These are phyloP conservation scores for Aspergillus clavatus DNA, from an alignment of 2,329 filamentous ascomycete species.

Conservation along the genomic window DNA sequence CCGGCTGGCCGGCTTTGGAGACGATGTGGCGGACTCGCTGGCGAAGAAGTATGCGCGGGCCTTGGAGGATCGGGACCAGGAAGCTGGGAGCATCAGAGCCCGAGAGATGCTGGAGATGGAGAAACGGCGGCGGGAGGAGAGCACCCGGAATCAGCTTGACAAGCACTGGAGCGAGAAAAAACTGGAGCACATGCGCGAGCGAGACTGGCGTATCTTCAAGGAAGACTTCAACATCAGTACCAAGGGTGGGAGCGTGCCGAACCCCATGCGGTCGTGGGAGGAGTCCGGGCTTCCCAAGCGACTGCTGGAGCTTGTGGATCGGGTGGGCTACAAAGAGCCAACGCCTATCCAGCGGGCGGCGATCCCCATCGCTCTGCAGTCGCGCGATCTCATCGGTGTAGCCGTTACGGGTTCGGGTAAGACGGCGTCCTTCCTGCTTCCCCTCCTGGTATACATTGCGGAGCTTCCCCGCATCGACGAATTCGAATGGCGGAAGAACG, in stretches of 20 bases:
- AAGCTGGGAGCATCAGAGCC: conserved; percentile 71
- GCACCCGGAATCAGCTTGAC: conserved; percentile 68
- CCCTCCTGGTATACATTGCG: conserved; percentile 89
- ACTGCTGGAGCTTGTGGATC: conserved; percentile 73
- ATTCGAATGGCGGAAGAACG: conserved; percentile 76
- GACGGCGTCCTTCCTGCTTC: conserved; percentile 89
- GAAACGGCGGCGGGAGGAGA: conserved; percentile 67
- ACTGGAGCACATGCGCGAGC: conserved; percentile 87
- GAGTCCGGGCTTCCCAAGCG: conserved; percentile 76
- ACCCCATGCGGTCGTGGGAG: conserved; percentile 91
- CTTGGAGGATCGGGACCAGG: conserved; percentile 68
- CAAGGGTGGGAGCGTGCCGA: conserved; percentile 85
- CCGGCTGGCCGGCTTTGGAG: conserved; percentile 61
- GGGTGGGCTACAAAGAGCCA: conserved; percentile 87
- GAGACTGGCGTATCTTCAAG: conserved; percentile 99
- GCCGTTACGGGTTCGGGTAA: conserved; percentile 98
- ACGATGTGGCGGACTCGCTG: conserved; percentile 50
- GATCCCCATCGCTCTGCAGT: conserved; percentile 90
- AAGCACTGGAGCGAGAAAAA: conserved; percentile 96
- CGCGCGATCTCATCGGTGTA: conserved; percentile 93
- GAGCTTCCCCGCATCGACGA: conserved; percentile 82
- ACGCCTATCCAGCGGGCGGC: conserved; percentile 88
- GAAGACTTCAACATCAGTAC: conserved; percentile 97
- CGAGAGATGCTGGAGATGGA: conserved; percentile 81
- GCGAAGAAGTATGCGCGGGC: conserved; percentile 59